Base-by-base conservation (phyloP, 352 stramenopile species). In the Phytophthora colocasiae region DNA sequence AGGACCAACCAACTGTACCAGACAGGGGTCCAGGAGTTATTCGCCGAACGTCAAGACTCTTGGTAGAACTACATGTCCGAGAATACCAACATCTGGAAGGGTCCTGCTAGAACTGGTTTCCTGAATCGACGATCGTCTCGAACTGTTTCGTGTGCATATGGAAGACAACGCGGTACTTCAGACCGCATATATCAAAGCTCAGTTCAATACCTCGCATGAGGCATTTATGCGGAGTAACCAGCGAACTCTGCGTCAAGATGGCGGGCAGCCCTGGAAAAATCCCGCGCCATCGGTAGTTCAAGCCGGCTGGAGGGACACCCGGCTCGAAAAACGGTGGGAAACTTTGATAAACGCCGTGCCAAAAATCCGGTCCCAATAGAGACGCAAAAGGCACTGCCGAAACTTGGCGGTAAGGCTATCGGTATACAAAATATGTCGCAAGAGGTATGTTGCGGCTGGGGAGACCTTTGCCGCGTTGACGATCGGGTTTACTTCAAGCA, bases 51-150 rank as follows among this genome's bases (percentile, higher is more conserved):
- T 36, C 50, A 12, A 15, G 3, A 6, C 38, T 58, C 19, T 34
- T 58, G 14, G 11, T 3, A n/a, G 50, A 58, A 11, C 14, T 58
- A 8, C 50, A 14, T 15, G 53, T 62, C 1, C 47, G 31, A 19
- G 54, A 54, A 6, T 54, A 2, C 29, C 44, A 48, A 41, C 54
- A n/a, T 49, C 54, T 6, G 15, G 1, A 6, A 1, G 2, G 3
- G 46, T 14, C 6, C 27, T 44, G 31, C 3, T 19, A 0, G n/a
- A 53, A 24, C 46, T 47, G 3, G 24, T 14, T 10, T 44, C 43
- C 6, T 54, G 43, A 43, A 62, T 62, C 6, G 54, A 62, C 19
- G 43, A 62, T 26, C 54, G 54, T 8, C 19, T 62, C 0, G 54
- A 62, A 31, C 15, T 62, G 6, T 54, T 62, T 38, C 17, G 43